Evolutionary conservation across 495 filamentous ascomycete genomes (phyloP), one percentile per base, ranked within the genome.

Genomic region (Letharia lupina): DNA sequence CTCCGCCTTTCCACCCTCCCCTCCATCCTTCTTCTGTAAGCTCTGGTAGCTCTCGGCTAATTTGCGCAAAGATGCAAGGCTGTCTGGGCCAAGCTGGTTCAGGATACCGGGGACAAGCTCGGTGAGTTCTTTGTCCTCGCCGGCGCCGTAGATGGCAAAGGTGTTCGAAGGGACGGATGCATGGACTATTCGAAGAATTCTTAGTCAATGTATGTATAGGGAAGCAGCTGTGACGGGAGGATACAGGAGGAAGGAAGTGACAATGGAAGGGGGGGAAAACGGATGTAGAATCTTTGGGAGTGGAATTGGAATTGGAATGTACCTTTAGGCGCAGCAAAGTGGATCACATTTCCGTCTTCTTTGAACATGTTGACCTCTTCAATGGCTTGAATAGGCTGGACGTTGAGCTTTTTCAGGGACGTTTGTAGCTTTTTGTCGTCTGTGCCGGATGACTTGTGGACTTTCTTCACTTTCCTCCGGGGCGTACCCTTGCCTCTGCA

Each of bases 351-450:
- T 73, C 94, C 94, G 74, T 98, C 94, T 77, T 90, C 88, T 86
- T 98, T 98, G 87, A 98, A 98, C 95, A 98, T 98, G 86, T 98
- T 98, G 75, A 98, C 94, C 82, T 98, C 94, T 86, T 98, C 94
- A 72, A 98, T 98, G 65, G 88, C 91, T 83, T 96, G 93, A 81
- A 98, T 96, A 73, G 94, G 91, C 83, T 94, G 91, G 63, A 92
- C 90, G 79, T 91, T 94, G 78, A 96, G 85, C 85, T 96, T 96
- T 87, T 95, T 96, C 48, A 96, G 82, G 64, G 91, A 82, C 52
- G 89, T 85, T 82, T 98, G 94, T 45, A 98, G 90, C 86, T 98
- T 98, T 88, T 97, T 98, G 87, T 98, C 94, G 77, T 98, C 94
- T 75, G 87, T 91, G 77, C 87, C 89, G 69, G 89, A 87, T 76